Evolutionary conservation across 352 stramenopile genomes (phyloP).

Genomic region (Phytophthora tentaculata): DNA sequence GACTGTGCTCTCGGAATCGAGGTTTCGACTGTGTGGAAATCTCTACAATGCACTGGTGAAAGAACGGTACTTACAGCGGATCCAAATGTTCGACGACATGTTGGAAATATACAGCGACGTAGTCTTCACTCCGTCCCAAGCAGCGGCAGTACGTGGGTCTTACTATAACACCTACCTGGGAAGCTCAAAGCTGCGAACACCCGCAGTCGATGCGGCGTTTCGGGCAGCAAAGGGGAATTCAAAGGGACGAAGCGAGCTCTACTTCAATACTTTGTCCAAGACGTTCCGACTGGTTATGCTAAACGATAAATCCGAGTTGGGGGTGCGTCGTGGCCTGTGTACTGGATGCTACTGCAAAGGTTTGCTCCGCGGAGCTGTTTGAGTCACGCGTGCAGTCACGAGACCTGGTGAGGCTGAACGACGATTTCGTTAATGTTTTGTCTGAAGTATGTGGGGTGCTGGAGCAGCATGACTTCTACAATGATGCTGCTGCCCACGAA

Average conservation of each 20-base stretch:
- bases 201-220: constrained; percentile 32
- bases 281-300: constrained; percentile 32
- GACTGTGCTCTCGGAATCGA: constrained; percentile 26
- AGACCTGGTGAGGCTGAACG: constrained; percentile 38
- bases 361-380: constrained; percentile 29
- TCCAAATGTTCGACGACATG: constrained; percentile 38
- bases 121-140: constrained; percentile 40
- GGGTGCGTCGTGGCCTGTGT: constrained; percentile 20
- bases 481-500: background rate
- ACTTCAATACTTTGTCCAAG: constrained; percentile 35
- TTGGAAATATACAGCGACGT: constrained; percentile 25
- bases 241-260: constrained; percentile 6
- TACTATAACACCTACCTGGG: constrained; percentile 31
- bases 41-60: constrained; percentile 40
- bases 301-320: constrained; percentile 30
- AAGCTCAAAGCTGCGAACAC: constrained; percentile 27
- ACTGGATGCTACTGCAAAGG: constrained; percentile 15
- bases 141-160: constrained; percentile 23
- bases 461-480: too few relatives aligned
- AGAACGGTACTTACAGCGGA: constrained; percentile 12
- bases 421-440: constrained; percentile 42
- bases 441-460: constrained; percentile 15
- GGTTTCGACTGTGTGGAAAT: constrained; percentile 36
- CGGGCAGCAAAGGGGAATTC: background rate
- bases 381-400: constrained; percentile 37